Conservation (phyloP, 306 rosid species). For the Sicyos edulis region DNA sequence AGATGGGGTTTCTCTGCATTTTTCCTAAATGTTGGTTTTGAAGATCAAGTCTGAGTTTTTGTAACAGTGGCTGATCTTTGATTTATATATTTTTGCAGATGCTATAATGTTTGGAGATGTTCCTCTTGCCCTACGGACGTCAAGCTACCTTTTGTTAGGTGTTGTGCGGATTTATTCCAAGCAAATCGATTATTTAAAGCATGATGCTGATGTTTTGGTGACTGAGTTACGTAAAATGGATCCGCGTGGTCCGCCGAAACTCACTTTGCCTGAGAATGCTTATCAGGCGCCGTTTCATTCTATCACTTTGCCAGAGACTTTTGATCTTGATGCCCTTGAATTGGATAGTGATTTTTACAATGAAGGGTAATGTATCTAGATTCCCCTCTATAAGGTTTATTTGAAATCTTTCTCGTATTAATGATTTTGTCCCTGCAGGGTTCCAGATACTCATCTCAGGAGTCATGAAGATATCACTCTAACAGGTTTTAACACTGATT, state of each 20-base stretch:
- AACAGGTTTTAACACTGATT: conserved; percentile 35
- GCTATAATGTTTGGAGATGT: conserved; percentile 85
- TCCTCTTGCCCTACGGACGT: conserved; percentile 78
- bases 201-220: conserved; percentile 42
- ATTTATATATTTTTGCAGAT: conserved; percentile 33
- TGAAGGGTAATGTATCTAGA: conserved; percentile 36
- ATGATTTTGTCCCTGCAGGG: conserved; percentile 35
- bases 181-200: conserved; percentile 64
- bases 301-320: conserved; percentile 60
- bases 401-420: not conserved
- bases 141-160: conserved; percentile 76
- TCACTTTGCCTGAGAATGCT: conserved; percentile 56
- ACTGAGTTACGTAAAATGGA: conserved; percentile 20
- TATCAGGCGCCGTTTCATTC: conserved; percentile 58
- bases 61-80: not conserved
- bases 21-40: not conserved
- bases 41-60: not conserved
- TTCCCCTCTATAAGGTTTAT: not conserved
- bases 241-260: conserved; percentile 42
- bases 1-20: too few species aligned
- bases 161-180: conserved; percentile 82
- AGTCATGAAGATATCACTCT: conserved; percentile 69
- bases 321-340: conserved; percentile 56
- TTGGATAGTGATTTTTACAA: conserved; percentile 26
- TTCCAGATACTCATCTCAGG: conserved; percentile 39